Conservation (phyloP, 2,329 filamentous ascomycete species). For the Blastomyces parvus region DNA sequence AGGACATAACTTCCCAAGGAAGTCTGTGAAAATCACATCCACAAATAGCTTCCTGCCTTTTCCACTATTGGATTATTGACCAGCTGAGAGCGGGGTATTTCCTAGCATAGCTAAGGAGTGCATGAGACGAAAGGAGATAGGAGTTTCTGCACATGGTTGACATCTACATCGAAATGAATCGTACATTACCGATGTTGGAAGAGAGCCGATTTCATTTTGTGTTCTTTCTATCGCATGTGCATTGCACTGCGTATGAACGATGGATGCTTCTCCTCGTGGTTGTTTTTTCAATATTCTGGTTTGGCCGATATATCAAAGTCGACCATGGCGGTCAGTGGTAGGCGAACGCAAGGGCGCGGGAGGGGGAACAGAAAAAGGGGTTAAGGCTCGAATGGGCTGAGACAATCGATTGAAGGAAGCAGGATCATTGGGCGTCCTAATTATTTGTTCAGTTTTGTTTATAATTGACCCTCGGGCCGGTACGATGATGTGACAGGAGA, state of each 20-base stretch:
- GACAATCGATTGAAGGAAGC: not conserved
- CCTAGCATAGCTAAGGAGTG: not conserved
- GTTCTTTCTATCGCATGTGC: not conserved
- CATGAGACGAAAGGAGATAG: not conserved
- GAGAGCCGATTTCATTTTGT: not conserved
- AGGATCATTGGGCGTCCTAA: not conserved
- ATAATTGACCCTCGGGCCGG: not conserved
- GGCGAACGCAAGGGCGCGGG: not conserved
- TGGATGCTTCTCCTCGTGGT: not conserved
- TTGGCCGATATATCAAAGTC: not conserved
- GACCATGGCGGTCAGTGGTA: not conserved
- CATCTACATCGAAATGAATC: not conserved
- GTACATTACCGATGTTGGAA: not conserved
- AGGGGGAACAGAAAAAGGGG: not conserved
- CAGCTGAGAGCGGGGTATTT: not conserved
- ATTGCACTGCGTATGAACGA: not conserved
- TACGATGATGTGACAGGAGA: not conserved
- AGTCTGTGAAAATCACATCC: not conserved
- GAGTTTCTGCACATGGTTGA: not conserved
- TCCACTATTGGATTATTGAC: not conserved
- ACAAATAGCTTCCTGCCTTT: not conserved
- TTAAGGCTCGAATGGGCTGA: not conserved
- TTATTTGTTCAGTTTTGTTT: not conserved
- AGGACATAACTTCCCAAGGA: not conserved
- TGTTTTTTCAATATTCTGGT: not conserved